Evolutionary conservation across 208 protist species (phyloP).

Genomic region (Leishmania turanica): DNA sequence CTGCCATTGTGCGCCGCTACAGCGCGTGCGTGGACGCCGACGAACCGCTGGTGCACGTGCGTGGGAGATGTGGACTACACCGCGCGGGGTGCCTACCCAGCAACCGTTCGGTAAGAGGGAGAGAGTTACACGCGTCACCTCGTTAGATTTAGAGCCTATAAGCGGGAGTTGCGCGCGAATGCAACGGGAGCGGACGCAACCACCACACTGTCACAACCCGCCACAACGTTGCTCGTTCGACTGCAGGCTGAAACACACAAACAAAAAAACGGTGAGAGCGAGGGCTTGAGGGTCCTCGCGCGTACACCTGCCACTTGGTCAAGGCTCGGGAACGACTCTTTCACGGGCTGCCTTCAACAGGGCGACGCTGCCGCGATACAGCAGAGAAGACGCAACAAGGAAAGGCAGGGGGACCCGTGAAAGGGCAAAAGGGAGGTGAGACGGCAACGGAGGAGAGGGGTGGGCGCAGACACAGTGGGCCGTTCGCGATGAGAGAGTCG

Average conservation of each 20-base stretch:
- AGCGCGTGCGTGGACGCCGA: no score
- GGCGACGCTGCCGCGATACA: neutral
- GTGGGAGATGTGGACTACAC: neutral
- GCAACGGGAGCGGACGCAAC: neutral
- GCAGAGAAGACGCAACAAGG: neutral
- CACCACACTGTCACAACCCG: neutral
- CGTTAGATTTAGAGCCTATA: neutral
- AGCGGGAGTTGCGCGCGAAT: neutral
- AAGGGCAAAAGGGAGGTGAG: neutral
- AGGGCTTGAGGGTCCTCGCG: neutral
- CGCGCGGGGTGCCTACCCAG: neutral
- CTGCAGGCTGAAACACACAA: neutral
- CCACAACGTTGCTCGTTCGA: neutral
- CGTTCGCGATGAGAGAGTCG: neutral
- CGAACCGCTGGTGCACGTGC: neutral
- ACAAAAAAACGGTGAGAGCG: neutral
- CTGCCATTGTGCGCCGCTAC: conserved; percentile 19
- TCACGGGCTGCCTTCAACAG: neutral
- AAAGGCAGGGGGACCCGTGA: neutral
- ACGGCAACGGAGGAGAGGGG: neutral
- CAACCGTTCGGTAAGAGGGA: neutral
- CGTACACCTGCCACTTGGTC: neutral
- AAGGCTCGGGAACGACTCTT: neutral
- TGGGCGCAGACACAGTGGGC: neutral
- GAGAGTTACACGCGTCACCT: neutral